Evolutionary conservation across 495 filamentous ascomycete species (phyloP).

Genomic region (Saxophila tyrrhenica): DNA sequence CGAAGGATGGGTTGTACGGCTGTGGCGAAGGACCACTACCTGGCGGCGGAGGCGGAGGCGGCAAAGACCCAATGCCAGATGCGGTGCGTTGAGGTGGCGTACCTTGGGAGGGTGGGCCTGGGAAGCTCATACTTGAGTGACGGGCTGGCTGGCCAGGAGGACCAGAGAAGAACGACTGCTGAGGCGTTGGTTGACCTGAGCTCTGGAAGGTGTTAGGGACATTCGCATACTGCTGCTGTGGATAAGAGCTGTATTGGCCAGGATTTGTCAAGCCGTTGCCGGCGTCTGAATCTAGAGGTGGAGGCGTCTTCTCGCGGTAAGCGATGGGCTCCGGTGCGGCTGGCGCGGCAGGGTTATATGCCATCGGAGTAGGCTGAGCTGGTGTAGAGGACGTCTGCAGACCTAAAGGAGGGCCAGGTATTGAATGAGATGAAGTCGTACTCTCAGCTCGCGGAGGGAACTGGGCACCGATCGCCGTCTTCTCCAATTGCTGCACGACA

Average conservation of each 20-base stretch:
- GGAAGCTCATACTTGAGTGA: slow-evolving; percentile 21
- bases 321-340: slow-evolving; percentile 72
- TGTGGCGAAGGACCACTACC: slow-evolving; percentile 9
- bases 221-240: slow-evolving; percentile 19
- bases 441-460: slow-evolving; percentile 25
- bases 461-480: slow-evolving; percentile 55
- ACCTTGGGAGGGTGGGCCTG: slow-evolving; percentile 9
- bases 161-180: slow-evolving; percentile 30
- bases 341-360: slow-evolving; percentile 85
- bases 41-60: slow-evolving; percentile 17
- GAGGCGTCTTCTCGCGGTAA: slow-evolving; percentile 82
- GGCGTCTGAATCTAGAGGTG: slow-evolving; percentile 56
- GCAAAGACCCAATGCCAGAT: slow-evolving; percentile 8
- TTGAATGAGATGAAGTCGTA: slow-evolving; percentile 29
- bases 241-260: slow-evolving; percentile 43
- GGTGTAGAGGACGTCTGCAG: slow-evolving; percentile 34
- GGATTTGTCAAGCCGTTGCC: slow-evolving; percentile 49
- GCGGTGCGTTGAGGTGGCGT: slow-evolving; percentile 5
- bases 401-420: slow-evolving; percentile 24
- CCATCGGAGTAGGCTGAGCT: slow-evolving; percentile 51
- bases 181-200: slow-evolving; percentile 31
- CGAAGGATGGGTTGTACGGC: slow-evolving; percentile 15
- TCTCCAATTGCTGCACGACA: slow-evolving; percentile 76
- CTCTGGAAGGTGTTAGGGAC: slow-evolving; percentile 28
- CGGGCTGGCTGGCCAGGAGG: slow-evolving; percentile 27